These are phyloP conservation scores for Salix caprea DNA, from an alignment of 345 rosid genomes.

Conservation along the genomic window DNA sequence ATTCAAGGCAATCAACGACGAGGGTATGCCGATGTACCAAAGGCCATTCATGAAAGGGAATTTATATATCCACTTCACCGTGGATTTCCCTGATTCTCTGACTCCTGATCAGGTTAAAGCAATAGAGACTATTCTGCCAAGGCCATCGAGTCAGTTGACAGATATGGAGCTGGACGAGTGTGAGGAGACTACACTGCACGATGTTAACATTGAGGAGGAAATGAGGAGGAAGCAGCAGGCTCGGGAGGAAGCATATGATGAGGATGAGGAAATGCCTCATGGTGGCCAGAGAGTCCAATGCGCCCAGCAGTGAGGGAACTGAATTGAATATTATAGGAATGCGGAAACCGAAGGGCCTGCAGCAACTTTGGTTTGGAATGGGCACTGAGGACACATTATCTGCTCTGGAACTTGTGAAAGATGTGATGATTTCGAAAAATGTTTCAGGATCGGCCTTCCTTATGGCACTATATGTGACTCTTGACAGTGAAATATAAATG, in stretches of 20 bases:
- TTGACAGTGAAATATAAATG: neutral
- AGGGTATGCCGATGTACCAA: conserved; percentile 83
- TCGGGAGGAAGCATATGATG: conserved; percentile 46
- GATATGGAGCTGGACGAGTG: conserved; percentile 89
- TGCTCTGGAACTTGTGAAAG: neutral
- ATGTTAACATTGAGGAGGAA: conserved; percentile 87
- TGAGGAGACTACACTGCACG: conserved; percentile 82
- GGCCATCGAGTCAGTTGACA: conserved; percentile 37
- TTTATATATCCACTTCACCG: conserved; percentile 71
- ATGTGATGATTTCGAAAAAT: neutral
- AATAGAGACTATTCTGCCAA: conserved; percentile 55
- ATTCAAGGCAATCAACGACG: conserved; percentile 73
- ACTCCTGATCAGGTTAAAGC: conserved; percentile 64
- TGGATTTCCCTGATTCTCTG: conserved; percentile 85
- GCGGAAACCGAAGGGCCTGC: neutral
- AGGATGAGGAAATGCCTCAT: conserved; percentile 51
- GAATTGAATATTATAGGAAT: neutral
- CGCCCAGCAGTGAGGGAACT: conserved; percentile 44
- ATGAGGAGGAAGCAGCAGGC: conserved; percentile 67
- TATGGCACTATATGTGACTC: neutral
- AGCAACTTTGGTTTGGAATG: neutral
- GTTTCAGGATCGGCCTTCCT: neutral
- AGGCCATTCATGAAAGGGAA: conserved; percentile 92
- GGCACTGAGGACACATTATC: neutral
- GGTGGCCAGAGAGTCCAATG: conserved; percentile 62